Conservation (phyloP, 495 filamentous ascomycete genomes). For the Xylaria palmicola region DNA sequence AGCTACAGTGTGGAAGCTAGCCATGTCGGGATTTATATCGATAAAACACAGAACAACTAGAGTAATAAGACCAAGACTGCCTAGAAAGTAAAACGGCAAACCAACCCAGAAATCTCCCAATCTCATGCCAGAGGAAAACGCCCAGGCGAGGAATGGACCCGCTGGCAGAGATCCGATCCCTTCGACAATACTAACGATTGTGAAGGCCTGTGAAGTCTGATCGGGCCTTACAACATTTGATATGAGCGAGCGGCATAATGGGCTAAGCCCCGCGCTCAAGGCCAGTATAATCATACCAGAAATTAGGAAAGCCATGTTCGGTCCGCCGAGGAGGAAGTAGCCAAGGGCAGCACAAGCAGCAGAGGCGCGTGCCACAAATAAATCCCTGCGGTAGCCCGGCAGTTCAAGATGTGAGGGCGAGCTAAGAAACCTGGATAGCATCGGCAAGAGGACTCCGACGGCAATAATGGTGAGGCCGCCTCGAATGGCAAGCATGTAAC, state of each 20-base stretch:
- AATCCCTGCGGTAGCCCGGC: conserved; percentile 49
- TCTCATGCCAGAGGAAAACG: neutral
- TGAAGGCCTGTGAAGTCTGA: conserved; percentile 57
- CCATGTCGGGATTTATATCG: neutral
- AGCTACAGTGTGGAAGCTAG: neutral
- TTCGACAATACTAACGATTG: conserved; percentile 57
- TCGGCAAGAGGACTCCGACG: conserved; percentile 48
- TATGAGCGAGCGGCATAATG: conserved; percentile 46
- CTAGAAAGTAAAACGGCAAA: neutral
- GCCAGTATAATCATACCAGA: conserved; percentile 51
- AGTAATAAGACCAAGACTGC: neutral
- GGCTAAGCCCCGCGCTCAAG: conserved; percentile 52
- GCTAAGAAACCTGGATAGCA: conserved; percentile 36
- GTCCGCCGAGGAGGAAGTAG: conserved; percentile 33
- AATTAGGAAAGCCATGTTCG: conserved; percentile 38
- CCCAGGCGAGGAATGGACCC: neutral
- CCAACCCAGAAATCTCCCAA: neutral
- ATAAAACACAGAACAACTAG: neutral
- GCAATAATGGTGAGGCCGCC: conserved; percentile 51
- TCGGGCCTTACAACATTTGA: conserved; percentile 52
- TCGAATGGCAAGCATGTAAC: conserved; percentile 52
- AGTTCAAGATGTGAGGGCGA: conserved; percentile 28
- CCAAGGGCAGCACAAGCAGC: conserved; percentile 41
- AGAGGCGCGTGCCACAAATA: conserved; percentile 50
- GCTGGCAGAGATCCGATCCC: conserved; percentile 36